Evolutionary conservation across 305 asterid species (phyloP), one percentile per base, ranked within the genome.

Genomic region (Fraxinus sp.): DNA sequence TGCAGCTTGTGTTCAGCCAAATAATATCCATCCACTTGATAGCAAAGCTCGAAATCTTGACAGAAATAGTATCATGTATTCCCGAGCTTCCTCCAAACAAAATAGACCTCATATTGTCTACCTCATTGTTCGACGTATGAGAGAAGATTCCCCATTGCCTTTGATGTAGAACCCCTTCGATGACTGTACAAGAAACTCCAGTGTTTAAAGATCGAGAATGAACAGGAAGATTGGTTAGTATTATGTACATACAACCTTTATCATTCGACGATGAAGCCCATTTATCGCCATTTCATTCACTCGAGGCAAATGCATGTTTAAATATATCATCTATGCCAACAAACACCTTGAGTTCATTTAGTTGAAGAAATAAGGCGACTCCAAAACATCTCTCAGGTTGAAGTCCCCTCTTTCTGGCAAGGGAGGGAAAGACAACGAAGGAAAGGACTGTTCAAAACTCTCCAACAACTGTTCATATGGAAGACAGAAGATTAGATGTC

Each of bases 391-490:
- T 85, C 83, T 84, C 80, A 96, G 94, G 82, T 96, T 94, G 33
- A 96, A 93, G 83, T 92, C 96, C 32, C 99, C 99, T 71, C 97
- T 89, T 59, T 91, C 97, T 0, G 99, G 99, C 91, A 96, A 87
- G 18, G 94, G 89, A 26, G 99, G 99, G 87, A 96, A 96, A 24
- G 89, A 2, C 85, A 94, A 71, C 30, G 92, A 66, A 49, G 99
- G 99, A 87, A 93, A 96, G 77, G 98, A 89, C 82, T 74, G 84
- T 83, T 96, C 87, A 80, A 96, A 94, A 87, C 93, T 81, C 87
- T 89, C 94, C 94, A 94, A 85, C 83, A 96, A 82, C 99, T 94
- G 98, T 87, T 57, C 82, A 84, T 74, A 87, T 36, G 70, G 13
- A 77, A 80, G 79, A 74, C n/a, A 30, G 6, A 32, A 6, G 5